Evolutionary conservation across 306 rosid genomes (phyloP).

Genomic region (Notholithocarpus densiflorus): DNA sequence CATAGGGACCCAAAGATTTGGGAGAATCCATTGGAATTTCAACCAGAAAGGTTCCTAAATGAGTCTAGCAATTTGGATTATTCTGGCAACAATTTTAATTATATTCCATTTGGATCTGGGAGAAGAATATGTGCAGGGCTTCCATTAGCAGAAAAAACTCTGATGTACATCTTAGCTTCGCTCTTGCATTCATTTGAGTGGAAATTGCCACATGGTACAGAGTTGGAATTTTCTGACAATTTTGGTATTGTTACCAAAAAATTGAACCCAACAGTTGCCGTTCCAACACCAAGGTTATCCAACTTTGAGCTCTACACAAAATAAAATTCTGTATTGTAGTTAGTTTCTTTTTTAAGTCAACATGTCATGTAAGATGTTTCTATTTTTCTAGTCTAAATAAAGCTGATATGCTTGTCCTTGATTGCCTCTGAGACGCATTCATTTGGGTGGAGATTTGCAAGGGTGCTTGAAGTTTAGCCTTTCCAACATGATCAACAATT

Average conservation of each 20-base stretch:
- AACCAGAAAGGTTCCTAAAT: constrained; percentile 19
- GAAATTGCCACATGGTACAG: constrained; percentile 5
- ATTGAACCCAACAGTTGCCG: constrained; percentile 2
- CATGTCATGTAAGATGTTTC: no score
- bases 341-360: no score
- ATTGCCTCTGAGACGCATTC: no score
- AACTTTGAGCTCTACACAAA: constrained; percentile 4
- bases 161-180: constrained; percentile 4
- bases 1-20: constrained; percentile 31
- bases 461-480: no score
- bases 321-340: background rate
- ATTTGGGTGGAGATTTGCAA: no score
- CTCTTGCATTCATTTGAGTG: constrained; percentile 33
- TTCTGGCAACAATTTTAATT: background rate
- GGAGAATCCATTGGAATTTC: constrained; percentile 23
- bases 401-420: no score
- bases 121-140: constrained; percentile 34
- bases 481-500: no score
- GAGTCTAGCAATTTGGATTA: background rate
- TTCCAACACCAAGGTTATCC: constrained; percentile 25
- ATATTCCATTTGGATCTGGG: constrained; percentile 38
- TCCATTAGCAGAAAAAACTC: constrained; percentile 21
- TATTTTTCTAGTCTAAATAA: no score
- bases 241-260: constrained; percentile 30
- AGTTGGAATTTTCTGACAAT: constrained; percentile 7